phyloP scores from a whole-genome alignment of 2,329 filamentous ascomycete species.

The Pestalotiopsis fici region DNA sequence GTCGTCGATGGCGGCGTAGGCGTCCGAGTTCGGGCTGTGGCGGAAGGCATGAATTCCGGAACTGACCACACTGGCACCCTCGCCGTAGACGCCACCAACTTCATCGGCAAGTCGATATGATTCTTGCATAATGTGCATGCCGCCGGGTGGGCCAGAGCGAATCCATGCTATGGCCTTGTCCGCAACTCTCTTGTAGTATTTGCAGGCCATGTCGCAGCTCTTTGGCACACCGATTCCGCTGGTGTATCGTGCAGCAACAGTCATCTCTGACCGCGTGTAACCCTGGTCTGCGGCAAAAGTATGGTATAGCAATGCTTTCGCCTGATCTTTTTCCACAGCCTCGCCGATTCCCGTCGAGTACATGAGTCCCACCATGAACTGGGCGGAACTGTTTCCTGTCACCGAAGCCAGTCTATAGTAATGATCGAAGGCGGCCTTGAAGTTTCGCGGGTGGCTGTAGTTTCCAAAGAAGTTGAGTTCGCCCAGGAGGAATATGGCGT shows the following conservation, averaged over 20 bases:
- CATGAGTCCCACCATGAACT: constrained; percentile 95
- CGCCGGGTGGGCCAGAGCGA: constrained; percentile 86
- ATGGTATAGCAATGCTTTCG: constrained; percentile 89
- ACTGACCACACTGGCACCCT: constrained; percentile 88
- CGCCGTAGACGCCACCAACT: constrained; percentile 88
- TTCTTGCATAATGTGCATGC: constrained; percentile 74
- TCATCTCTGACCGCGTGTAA: constrained; percentile 89
- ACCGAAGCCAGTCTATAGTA: constrained; percentile 77
- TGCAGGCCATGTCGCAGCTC: constrained; percentile 80
- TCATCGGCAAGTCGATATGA: constrained; percentile 88
- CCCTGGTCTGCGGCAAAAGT: constrained; percentile 87
- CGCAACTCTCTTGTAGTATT: constrained; percentile 90
- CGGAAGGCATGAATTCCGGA: constrained; percentile 81
- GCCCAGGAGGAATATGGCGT: constrained; percentile 86
- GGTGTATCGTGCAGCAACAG: constrained; percentile 82
- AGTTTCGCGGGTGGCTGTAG: constrained; percentile 82
- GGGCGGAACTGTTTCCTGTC: constrained; percentile 86
- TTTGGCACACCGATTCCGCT: constrained; percentile 82
- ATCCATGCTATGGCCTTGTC: constrained; percentile 91
- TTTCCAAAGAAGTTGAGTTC: constrained; percentile 98
- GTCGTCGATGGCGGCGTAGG: constrained; percentile 86
- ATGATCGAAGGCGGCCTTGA: constrained; percentile 75
- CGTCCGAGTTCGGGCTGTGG: constrained; percentile 72
- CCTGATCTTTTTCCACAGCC: constrained; percentile 81
- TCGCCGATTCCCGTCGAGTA: constrained; percentile 90